Percentiles rank a stretch among this genome's conserved stretches.
phyloP scores from a whole-genome alignment of 805 yeast species.

The Candida boleticola region DNA sequence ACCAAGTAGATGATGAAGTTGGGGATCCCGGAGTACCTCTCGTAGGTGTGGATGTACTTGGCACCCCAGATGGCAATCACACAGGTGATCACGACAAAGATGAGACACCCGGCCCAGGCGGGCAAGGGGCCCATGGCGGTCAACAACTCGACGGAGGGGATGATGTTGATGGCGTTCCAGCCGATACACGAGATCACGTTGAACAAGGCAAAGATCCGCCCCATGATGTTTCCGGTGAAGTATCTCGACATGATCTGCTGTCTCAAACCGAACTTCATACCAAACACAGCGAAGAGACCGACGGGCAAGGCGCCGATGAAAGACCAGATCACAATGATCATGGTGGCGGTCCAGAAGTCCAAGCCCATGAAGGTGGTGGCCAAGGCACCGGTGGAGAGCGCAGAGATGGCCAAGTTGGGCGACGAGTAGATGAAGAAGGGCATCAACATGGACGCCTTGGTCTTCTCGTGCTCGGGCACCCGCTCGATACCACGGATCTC shows the following conservation, averaged over 20 bases:
- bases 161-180: conserved; percentile 32
- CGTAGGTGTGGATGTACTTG: conserved; percentile 28
- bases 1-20: conserved; percentile 25
- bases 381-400: conserved; percentile 35
- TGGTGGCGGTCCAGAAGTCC: conserved; percentile 31
- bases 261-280: conserved; percentile 39
- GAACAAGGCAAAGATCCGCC: conserved; percentile 26
- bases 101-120: conserved; percentile 35
- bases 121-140: conserved; percentile 27
- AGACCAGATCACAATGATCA: conserved; percentile 31
- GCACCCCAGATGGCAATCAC: conserved; percentile 31
- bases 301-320: conserved; percentile 37
- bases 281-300: conserved; percentile 36
- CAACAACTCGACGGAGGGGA: conserved; percentile 30
- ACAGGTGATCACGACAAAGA: conserved; percentile 28
- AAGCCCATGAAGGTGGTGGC: conserved; percentile 32
- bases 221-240: conserved; percentile 31
- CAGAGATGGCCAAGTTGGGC: conserved; percentile 35
- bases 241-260: conserved; percentile 31
- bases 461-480: conserved; percentile 23
- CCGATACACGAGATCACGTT: conserved; percentile 30
- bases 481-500: conserved; percentile 28
- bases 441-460: conserved; percentile 14
- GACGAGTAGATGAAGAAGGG: conserved; percentile 27
- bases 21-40: conserved; percentile 33